Percentiles rank a stretch among this genome's conserved stretches.
Evolutionary conservation across 805 yeast genomes (phyloP).

Genomic region (Starmerella sp.): DNA sequence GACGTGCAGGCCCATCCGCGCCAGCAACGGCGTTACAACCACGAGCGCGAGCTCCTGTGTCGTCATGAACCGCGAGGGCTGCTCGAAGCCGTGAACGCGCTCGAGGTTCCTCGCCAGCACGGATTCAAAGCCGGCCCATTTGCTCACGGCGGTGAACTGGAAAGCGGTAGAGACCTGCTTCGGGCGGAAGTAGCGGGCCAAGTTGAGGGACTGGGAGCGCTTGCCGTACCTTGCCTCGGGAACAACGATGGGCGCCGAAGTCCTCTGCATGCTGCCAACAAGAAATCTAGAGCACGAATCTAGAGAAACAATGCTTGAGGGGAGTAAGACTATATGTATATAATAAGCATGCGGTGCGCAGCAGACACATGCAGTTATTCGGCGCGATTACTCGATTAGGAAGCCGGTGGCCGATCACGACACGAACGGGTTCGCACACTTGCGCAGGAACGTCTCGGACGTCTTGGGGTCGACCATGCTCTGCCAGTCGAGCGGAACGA

Average conservation of each 20-base stretch:
- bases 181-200: background rate
- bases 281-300: background rate
- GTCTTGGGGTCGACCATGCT: conserved; percentile 73
- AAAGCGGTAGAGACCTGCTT: background rate
- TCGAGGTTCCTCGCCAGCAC: background rate
- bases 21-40: background rate
- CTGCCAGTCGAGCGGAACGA: conserved; percentile 93
- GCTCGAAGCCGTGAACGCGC: background rate
- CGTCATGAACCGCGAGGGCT: conserved; percentile 1
- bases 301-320: too few species aligned
- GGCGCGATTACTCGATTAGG: background rate
- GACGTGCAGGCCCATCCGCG: background rate
- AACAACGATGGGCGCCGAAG: background rate
- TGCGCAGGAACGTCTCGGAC: conserved; percentile 66
- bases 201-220: background rate
- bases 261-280: background rate
- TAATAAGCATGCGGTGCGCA: background rate
- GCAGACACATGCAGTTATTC: background rate
- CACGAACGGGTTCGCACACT: conserved; percentile 76
- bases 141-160: background rate
- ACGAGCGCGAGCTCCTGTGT: background rate
- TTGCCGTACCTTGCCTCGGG: background rate
- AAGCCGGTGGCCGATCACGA: background rate
- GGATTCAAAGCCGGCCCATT: background rate
- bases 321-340: background rate